phyloP scores from a whole-genome alignment of 2,329 filamentous ascomycete species.

The Penicillium italicum region DNA sequence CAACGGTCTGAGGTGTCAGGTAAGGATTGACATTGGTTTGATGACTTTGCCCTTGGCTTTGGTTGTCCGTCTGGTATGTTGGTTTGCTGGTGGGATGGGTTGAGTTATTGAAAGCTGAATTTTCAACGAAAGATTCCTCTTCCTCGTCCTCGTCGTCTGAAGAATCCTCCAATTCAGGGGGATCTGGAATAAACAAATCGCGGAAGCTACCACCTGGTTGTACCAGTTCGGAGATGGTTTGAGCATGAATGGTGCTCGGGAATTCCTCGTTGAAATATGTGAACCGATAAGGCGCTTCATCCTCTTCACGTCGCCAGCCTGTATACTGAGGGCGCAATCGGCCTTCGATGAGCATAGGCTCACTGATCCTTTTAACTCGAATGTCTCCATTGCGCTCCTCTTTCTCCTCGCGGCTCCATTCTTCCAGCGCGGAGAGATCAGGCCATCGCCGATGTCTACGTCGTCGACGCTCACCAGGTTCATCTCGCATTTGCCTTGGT shows the following conservation, averaged over 20 bases:
- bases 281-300: slow-evolving; percentile 89
- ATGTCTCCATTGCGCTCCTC: slow-evolving; percentile 78
- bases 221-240: slow-evolving; percentile 88
- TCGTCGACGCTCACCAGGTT: slow-evolving; percentile 45
- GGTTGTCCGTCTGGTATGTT: slow-evolving; percentile 9
- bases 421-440: slow-evolving; percentile 75
- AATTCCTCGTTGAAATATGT: slow-evolving; percentile 99
- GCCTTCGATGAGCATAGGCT: slow-evolving; percentile 88
- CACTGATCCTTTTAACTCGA: slow-evolving; percentile 84
- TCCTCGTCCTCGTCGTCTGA: slow-evolving; percentile 60
- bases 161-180: slow-evolving; percentile 68
- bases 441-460: slow-evolving; percentile 76
- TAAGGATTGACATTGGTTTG: not conserved
- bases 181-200: slow-evolving; percentile 88
- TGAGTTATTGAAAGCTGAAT: slow-evolving; percentile 5
- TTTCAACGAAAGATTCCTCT: slow-evolving; percentile 27
- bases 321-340: slow-evolving; percentile 75
- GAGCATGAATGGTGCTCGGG: slow-evolving; percentile 90
- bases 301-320: slow-evolving; percentile 81
- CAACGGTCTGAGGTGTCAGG: not conserved
- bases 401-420: slow-evolving; percentile 89
- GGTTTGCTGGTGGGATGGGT: not conserved
- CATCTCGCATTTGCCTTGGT: slow-evolving; percentile 48
- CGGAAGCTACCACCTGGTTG: slow-evolving; percentile 79
- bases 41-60: not conserved